Conservation (phyloP, 768 basidiomycete genomes). For the Auriscalpium vulgare region DNA sequence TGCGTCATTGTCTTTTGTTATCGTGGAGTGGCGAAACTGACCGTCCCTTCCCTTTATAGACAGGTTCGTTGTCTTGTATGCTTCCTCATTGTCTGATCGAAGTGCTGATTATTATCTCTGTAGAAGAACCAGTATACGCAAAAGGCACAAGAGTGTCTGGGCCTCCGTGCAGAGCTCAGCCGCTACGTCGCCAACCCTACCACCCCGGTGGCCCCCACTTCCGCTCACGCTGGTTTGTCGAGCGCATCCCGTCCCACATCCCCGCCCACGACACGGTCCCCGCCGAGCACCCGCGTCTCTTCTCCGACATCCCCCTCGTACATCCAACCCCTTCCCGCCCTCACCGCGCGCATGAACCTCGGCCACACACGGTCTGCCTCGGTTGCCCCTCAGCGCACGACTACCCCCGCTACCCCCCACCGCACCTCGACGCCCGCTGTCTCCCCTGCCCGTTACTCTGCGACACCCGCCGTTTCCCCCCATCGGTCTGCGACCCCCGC, state of each 20-base stretch:
- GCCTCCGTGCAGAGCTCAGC: constrained; percentile 15
- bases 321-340: constrained; percentile 1
- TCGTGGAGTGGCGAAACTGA: neutral
- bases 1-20: constrained; percentile 29
- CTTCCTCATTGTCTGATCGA: too few species aligned
- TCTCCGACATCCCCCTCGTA: constrained; percentile 12
- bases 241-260: constrained; percentile 9
- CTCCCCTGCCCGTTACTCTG: neutral
- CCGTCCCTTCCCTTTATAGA: neutral
- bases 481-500: neutral
- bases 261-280: constrained; percentile 6
- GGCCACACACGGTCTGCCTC: constrained; percentile 9
- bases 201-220: constrained; percentile 2
- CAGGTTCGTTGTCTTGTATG: constrained; percentile 5
- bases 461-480: neutral
- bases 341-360: constrained; percentile 3
- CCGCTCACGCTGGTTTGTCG: constrained; percentile 15
- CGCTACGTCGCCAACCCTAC: constrained; percentile 10
- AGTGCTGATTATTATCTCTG: constrained; percentile 1
- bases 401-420: neutral
- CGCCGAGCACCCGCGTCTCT: constrained; percentile 14
- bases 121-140: constrained; percentile 15
- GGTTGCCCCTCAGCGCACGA: constrained; percentile 1
- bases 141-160: constrained; percentile 18
- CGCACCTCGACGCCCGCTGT: neutral